phyloP scores from a whole-genome alignment of 2,329 filamentous ascomycete species.

The Knoxdaviesia capensis region DNA sequence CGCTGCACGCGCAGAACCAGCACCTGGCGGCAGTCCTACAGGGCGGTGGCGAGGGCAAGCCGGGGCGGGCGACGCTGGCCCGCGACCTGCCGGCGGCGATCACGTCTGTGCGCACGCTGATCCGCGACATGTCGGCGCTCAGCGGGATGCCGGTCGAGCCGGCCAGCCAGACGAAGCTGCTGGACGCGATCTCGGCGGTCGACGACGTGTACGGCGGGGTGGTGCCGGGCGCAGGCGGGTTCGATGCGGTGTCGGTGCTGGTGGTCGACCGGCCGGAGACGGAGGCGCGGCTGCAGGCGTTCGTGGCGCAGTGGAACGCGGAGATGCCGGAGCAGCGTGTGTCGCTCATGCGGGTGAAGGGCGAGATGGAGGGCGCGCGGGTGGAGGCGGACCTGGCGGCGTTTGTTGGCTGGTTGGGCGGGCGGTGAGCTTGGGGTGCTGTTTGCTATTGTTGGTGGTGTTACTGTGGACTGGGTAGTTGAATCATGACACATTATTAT shows the following conservation, averaged over 20 bases:
- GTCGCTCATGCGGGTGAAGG: slow-evolving; percentile 46
- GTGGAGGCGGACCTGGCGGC: slow-evolving; percentile 19
- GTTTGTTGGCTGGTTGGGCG: slow-evolving; percentile 20
- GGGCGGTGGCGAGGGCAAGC: slow-evolving; percentile 19
- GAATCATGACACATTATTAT: background rate
- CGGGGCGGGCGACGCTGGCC: too few species aligned
- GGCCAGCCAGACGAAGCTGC: slow-evolving; percentile 57
- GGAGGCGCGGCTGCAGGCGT: slow-evolving; percentile 43
- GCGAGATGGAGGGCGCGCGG: slow-evolving; percentile 49
- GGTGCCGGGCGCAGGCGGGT: slow-evolving; percentile 85
- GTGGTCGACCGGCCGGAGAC: too few species aligned
- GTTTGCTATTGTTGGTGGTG: background rate
- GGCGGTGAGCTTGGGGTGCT: background rate
- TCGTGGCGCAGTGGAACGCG: slow-evolving; percentile 45
- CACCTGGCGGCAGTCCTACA: slow-evolving; percentile 44
- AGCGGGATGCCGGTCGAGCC: slow-evolving; percentile 82
- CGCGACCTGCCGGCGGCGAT: slow-evolving; percentile 25
- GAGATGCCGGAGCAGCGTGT: slow-evolving; percentile 34
- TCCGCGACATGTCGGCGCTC: slow-evolving; percentile 54
- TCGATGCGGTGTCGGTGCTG: slow-evolving; percentile 70
- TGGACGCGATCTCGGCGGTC: slow-evolving; percentile 54
- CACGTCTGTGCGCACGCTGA: slow-evolving; percentile 34
- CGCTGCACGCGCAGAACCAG: slow-evolving; percentile 57
- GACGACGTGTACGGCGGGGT: slow-evolving; percentile 78
- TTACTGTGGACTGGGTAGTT: background rate